Evolutionary conservation across 805 yeast species (phyloP).

Genomic region (Phaffomyces opuntiae): DNA sequence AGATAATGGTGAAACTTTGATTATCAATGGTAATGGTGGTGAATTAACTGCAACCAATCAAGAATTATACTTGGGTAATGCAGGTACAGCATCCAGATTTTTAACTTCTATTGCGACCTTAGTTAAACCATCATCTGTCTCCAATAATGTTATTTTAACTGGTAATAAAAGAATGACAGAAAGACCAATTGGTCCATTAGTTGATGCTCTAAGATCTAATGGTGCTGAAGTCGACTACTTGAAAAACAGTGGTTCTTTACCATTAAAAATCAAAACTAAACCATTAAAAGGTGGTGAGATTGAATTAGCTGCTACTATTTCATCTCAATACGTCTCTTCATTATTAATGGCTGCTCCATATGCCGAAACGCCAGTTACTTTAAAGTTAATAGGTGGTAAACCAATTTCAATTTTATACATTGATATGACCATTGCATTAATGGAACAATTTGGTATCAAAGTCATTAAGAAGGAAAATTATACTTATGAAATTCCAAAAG

Average conservation of each 20-base stretch:
- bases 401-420: constrained; percentile 94
- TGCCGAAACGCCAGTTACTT: constrained; percentile 80
- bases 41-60: constrained; percentile 53
- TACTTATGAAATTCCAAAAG: constrained; percentile 88
- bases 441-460: constrained; percentile 79
- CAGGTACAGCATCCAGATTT: constrained; percentile 97
- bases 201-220: constrained; percentile 78
- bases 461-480: constrained; percentile 73
- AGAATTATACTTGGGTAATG: constrained; percentile 86
- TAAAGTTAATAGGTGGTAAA: constrained; percentile 88
- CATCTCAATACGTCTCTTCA: constrained; percentile 96
- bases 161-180: constrained; percentile 98
- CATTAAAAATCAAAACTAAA: constrained; percentile 66
- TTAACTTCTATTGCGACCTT: constrained; percentile 89
- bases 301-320: constrained; percentile 90
- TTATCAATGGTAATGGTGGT: constrained; percentile 84
- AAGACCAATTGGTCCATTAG: constrained; percentile 93
- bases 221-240: constrained; percentile 72
- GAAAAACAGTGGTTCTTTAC: constrained; percentile 76
- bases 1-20: constrained; percentile 84
- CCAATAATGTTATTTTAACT: constrained; percentile 57
- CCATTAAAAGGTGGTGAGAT: constrained; percentile 86
- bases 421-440: constrained; percentile 95
- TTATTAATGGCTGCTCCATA: constrained; percentile 97
- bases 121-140: constrained; percentile 42